Evolutionary conservation across 2,329 filamentous ascomycete species (phyloP), one percentile per base, ranked within the genome.

Genomic region (Fusarium succisae): DNA sequence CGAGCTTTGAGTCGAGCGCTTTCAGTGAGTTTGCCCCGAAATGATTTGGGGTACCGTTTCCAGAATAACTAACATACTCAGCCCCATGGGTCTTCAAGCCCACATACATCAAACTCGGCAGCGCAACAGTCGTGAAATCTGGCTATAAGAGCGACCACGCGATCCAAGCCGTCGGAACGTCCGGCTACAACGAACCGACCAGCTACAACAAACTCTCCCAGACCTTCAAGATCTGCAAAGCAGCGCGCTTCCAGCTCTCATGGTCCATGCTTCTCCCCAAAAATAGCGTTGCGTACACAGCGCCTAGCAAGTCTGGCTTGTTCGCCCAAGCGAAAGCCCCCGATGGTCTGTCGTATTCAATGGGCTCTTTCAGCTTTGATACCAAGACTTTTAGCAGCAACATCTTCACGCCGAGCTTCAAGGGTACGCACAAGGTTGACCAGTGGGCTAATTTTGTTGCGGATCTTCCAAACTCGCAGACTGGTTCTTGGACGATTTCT

Each of bases 191-290:
- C 11, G 47, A 65, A 0, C 63, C 58, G 0, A 24, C n/a, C 5
- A 63, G 47, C 47, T 65, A 65, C 14, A 63, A 65, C 32, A 65
- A 41, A 9, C 38, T 65, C 6, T 38, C 4, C 6, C 63, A 66
- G 44, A 64, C 63, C 6, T 64, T 66, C 26, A 63, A 63, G 6
- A 47, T 55, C 20, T 66, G 63, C 15, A 66, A 66, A 22, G 26
- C 63, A 0, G 17, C 59, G 13, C 39, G 14, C 2, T 66, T 66
- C 28, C 63, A 64, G 1, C 39, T 66, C 2, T 66, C 63, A 0
- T 66, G 63, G 58, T 64, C 63, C 1, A 64, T 66, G 63, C 20
- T 63, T 9, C 39, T 66, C 10, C 47, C 59, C 2, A 66, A 64
- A 3, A 22, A 64, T 12, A 41, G 47, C 4, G 32, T 28, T 3